These are phyloP conservation scores for Erysimum pusillum DNA, from an alignment of 441 rosid genomes.

Conservation along the genomic window DNA sequence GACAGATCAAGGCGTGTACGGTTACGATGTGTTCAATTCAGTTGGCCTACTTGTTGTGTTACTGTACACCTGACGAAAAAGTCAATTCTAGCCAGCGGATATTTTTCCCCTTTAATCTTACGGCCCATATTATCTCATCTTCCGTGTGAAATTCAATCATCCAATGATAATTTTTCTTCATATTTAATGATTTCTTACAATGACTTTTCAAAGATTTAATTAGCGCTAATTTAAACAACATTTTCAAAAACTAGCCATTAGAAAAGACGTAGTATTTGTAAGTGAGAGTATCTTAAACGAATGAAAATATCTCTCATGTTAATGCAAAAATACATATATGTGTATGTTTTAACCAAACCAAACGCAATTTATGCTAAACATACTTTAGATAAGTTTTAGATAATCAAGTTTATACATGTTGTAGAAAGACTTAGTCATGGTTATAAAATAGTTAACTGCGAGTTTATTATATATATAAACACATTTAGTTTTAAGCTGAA, in stretches of 20 bases:
- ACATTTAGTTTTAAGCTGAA: too few species aligned
- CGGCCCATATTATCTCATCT: not conserved
- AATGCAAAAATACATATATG: too few species aligned
- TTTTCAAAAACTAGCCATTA: not conserved
- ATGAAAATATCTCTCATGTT: not conserved
- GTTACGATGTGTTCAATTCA: slow-evolving; percentile 2
- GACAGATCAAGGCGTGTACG: slow-evolving; percentile 42
- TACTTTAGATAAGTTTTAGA: too few species aligned
- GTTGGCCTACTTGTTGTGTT: slow-evolving; percentile 22
- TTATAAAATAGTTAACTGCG: too few species aligned
- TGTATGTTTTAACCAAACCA: too few species aligned
- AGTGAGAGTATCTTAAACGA: not conserved
- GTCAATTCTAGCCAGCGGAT: slow-evolving; percentile 36
- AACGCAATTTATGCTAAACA: too few species aligned
- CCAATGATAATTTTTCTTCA: not conserved
- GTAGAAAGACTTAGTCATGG: too few species aligned
- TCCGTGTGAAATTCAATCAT: not conserved
- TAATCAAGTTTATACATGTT: too few species aligned
- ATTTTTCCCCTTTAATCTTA: not conserved
- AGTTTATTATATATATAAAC: too few species aligned
- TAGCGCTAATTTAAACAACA: not conserved
- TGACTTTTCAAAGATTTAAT: not conserved
- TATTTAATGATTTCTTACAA: not conserved
- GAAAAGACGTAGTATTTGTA: not conserved
- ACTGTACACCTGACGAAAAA: not conserved